These are phyloP conservation scores for Xylariaceae sp. DNA, from an alignment of 2,329 filamentous ascomycete species.

Conservation along the genomic window DNA sequence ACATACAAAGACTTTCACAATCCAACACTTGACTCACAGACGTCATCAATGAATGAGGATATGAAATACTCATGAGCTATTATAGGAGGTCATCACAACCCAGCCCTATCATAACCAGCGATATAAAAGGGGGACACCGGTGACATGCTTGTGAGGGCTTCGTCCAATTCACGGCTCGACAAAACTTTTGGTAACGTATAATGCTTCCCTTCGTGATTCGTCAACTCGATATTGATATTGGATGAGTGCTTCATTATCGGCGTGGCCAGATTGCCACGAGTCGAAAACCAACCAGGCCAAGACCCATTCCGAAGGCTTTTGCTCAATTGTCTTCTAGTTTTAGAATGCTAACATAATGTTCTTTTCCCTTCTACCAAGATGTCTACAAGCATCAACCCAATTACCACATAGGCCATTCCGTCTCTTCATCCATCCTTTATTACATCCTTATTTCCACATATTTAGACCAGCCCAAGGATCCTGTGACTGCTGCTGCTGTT, in stretches of 20 bases:
- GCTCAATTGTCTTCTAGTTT: slow-evolving; percentile 6
- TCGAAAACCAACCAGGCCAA: neutral
- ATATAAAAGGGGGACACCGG: neutral
- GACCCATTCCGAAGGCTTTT: slow-evolving; percentile 1
- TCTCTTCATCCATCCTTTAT: neutral
- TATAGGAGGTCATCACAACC: neutral
- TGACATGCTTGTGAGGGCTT: neutral
- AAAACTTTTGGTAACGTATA: neutral
- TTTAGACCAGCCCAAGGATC: slow-evolving; percentile 51
- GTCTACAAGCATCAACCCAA: slow-evolving; percentile 3
- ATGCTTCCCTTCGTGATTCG: neutral
- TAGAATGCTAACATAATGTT: neutral
- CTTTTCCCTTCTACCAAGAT: slow-evolving; percentile 5
- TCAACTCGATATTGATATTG: neutral
- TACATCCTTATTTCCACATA: slow-evolving; percentile 43
- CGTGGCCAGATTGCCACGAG: neutral
- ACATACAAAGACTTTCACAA: too few relatives aligned
- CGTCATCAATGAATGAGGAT: neutral
- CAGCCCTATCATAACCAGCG: neutral
- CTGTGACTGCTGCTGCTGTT: slow-evolving; percentile 38
- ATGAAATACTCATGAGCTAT: neutral
- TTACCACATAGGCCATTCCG: slow-evolving; percentile 1
- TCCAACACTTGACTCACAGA: neutral
- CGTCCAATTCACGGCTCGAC: neutral
- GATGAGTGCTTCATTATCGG: slow-evolving; percentile 1